Conservation (phyloP, 805 yeast genomes). For the Brettanomyces naardenensis region DNA sequence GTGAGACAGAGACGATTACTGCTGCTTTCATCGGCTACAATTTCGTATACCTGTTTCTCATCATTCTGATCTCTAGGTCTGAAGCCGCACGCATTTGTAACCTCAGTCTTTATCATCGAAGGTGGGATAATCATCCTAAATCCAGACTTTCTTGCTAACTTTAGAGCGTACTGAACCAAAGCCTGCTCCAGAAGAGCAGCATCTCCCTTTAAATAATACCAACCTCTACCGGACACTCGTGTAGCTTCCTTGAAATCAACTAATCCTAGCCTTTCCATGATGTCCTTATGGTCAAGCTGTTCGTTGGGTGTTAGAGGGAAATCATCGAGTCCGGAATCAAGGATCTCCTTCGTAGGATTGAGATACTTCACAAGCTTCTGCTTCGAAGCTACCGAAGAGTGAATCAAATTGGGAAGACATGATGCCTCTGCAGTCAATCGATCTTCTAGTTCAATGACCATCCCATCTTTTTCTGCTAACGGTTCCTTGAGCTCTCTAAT, state of each 20-base stretch:
- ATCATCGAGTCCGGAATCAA: conserved; percentile 8
- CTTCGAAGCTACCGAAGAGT: conserved; percentile 34
- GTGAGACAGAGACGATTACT: conserved; percentile 51
- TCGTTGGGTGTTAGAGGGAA: conserved; percentile 14
- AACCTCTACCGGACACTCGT: conserved; percentile 71
- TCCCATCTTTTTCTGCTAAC: conserved; percentile 21
- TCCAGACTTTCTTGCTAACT: conserved; percentile 56
- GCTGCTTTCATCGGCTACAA: conserved; percentile 26
- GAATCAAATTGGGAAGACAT: conserved; percentile 56
- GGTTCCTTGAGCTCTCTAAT: conserved; percentile 22
- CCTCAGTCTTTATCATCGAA: conserved; percentile 68
- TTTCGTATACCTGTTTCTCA: conserved; percentile 76
- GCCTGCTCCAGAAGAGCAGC: conserved; percentile 92
- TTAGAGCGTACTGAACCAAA: conserved; percentile 67
- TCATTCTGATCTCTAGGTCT: conserved; percentile 83
- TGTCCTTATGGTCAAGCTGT: conserved; percentile 52
- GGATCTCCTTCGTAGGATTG: conserved; percentile 31
- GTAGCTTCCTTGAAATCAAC: conserved; percentile 71
- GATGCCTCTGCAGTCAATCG: conserved; percentile 34
- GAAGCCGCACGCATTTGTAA: conserved; percentile 88
- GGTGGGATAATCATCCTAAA: conserved; percentile 77
- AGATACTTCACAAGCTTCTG: conserved; percentile 44
- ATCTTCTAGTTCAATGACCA: conserved; percentile 25
- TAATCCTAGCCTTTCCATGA: conserved; percentile 61
- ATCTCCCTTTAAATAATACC: conserved; percentile 78